Conservation (phyloP, 192 early-diverging fungal species). For the Backusella mclennaniae region DNA sequence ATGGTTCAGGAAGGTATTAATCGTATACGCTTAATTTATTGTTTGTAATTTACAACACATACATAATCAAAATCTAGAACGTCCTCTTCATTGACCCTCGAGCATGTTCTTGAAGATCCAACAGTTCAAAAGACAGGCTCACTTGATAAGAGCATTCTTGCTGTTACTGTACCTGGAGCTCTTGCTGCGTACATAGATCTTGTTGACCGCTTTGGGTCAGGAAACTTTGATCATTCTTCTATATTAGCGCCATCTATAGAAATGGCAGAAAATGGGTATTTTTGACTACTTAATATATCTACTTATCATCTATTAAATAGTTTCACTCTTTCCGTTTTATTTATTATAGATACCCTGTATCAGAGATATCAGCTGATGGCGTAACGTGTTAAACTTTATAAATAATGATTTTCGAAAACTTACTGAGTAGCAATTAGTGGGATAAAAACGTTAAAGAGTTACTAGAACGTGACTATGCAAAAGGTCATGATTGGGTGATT, state of each 20-base stretch:
- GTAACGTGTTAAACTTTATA: slow-evolving; percentile 6
- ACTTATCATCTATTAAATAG: background rate
- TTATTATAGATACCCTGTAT: slow-evolving; percentile 22
- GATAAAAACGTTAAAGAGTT: slow-evolving; percentile 1
- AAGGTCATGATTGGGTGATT: slow-evolving; percentile 43
- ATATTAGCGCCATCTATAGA: slow-evolving; percentile 66
- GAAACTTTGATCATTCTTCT: slow-evolving; percentile 49
- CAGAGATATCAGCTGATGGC: slow-evolving; percentile 21
- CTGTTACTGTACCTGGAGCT: slow-evolving; percentile 72
- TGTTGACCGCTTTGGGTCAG: slow-evolving; percentile 60
- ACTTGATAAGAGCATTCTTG: slow-evolving; percentile 41
- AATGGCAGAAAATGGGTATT: slow-evolving; percentile 68
- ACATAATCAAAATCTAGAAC: slow-evolving; percentile 28
- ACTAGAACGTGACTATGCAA: slow-evolving; percentile 34
- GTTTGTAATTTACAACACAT: background rate
- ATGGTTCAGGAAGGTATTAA: slow-evolving; percentile 57
- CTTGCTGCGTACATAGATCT: slow-evolving; percentile 73
- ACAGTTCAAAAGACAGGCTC: slow-evolving; percentile 27
- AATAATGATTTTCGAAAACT: background rate
- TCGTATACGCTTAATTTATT: background rate
- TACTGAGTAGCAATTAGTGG: slow-evolving; percentile 35
- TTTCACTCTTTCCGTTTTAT: background rate
- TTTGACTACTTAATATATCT: background rate
- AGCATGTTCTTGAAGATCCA: slow-evolving; percentile 32
- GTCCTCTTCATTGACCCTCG: slow-evolving; percentile 54